Conservation (phyloP, 768 basidiomycete species). For the Nevesoporus exiguus region DNA sequence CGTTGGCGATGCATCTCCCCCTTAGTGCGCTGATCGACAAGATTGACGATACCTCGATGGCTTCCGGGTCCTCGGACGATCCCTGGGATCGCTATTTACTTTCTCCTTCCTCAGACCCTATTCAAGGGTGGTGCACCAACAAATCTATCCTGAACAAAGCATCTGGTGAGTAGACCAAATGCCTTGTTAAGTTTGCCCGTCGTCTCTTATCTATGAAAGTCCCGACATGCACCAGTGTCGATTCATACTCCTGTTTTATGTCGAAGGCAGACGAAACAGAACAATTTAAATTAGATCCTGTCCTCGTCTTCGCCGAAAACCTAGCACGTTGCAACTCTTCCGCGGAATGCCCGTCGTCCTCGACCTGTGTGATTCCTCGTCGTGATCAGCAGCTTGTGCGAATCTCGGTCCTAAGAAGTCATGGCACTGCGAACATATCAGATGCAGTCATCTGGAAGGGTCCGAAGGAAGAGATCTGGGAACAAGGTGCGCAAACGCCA, state of each 20-base stretch:
- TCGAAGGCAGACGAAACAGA: constrained; percentile 26
- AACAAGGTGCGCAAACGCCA: constrained; percentile 49
- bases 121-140: constrained; percentile 63
- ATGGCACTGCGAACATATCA: constrained; percentile 7
- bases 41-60: constrained; percentile 60
- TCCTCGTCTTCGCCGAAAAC: constrained; percentile 42
- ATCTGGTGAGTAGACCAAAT: constrained; percentile 9
- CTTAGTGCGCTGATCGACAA: constrained; percentile 57
- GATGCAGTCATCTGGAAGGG: constrained; percentile 72
- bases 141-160: constrained; percentile 30
- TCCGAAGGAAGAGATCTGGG: constrained; percentile 57
- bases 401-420: constrained; percentile 39
- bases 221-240: constrained; percentile 4
- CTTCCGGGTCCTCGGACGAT: constrained; percentile 24
- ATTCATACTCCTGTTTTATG: constrained; percentile 43
- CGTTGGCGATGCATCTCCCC: constrained; percentile 53
- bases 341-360: constrained; percentile 34
- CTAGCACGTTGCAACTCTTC: constrained; percentile 40
- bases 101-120: constrained; percentile 4
- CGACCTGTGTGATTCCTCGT: constrained; percentile 54
- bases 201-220: constrained; percentile 4
- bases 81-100: constrained; percentile 49
- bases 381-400: constrained; percentile 52
- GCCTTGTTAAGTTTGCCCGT: not conserved
- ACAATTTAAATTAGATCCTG: constrained; percentile 55